Evolutionary conservation across 2,329 filamentous ascomycete species (phyloP), one percentile per base, ranked within the genome.

Genomic region (Xylaria digitata): DNA sequence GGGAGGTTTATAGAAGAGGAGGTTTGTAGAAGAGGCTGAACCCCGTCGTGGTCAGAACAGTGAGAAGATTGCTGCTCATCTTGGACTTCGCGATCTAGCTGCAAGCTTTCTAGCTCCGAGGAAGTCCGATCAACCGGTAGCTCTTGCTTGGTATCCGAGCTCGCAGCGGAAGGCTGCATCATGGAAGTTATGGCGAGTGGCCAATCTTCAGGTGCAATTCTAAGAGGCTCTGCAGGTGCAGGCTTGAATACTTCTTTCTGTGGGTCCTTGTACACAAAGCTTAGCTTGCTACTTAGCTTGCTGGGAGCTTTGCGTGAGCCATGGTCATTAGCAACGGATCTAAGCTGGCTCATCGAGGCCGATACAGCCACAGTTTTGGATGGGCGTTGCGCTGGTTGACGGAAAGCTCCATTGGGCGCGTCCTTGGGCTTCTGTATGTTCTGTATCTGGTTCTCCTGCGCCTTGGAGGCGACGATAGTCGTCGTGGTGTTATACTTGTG

Each of bases 381-480:
- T 13, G 71, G 70, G 42, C 78, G 77, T 42, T 79, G 76, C 3
- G 81, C 79, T 4, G 81, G 80, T 42, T 79, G 81, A 26, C 77
- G 70, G 53, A 82, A 77, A 6, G 76, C 69, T 23, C 81, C 80
- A 62, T 81, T 82, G 9, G 42, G 49, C 26, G 21, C 32, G 32
- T 50, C 63, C 37, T 65, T 63, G 61, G 56, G 43, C 52, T 65
- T 68, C 59, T 53, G 32, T 53, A 63, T 68, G 52, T 67, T 45
- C 49, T 56, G 50, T 37, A 46, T 63, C 62, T 76, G 71, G 63
- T 86, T 86, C 73, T 87, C 83, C 74, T 86, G 85, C 63, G 53
- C 72, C 54, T 80, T 80, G 5, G 65, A 59, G 23, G 77, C 63
- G 32, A 77, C 67, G 4, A 72, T 69, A 17, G 70, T 65, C 1